Evolutionary conservation across 257 asterid genomes (phyloP), one percentile per base, ranked within the genome.

Genomic region (Penstemon davidsonii): DNA sequence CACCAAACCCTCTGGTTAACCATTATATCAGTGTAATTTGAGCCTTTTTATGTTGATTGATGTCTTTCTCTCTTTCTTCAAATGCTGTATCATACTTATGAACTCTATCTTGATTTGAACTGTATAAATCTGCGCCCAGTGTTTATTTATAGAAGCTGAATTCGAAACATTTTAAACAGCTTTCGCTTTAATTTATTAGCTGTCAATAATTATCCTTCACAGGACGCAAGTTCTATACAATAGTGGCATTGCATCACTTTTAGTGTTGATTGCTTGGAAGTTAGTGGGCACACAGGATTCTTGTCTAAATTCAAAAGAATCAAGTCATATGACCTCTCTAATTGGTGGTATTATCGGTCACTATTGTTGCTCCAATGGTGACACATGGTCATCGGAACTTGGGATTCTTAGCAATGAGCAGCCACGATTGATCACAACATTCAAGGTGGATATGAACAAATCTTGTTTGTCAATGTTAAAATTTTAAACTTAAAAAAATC

Each of bases 321-420:
- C 95, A 10, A 66, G 73, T 43, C 71, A 80, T 57, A 40, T 90
- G 77, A 87, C 93, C 39, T 60, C 76, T 63, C 55, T 93, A 37
- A 78, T 83, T 68, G 97, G 97, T 69, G 96, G 92, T 45, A 75
- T 93, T 65, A 81, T 92, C 72, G 98, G 98, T 64, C 97, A 90
- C 66, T 92, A 88, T 64, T 86, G 98, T 75, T 92, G 98, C 86
- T 85, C 88, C 76, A 93, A 86, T 55, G 97, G 98, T 42, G 98
- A 93, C 80, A 93, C 98, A 1, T 93, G 98, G 98, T 92, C 98
- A 5, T 92, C 98, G 7, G 98, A 93, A 76, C 97, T 93, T 64
- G 98, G 98, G 78, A 79, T 93, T 76, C 92, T 93, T 52, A 93
- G 98, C 54, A 78, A 86, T 18, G 98, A 88, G 61, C 96, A 88